Evolutionary conservation across 441 rosid genomes (phyloP).

Genomic region (Hypseocharis bilobata): DNA sequence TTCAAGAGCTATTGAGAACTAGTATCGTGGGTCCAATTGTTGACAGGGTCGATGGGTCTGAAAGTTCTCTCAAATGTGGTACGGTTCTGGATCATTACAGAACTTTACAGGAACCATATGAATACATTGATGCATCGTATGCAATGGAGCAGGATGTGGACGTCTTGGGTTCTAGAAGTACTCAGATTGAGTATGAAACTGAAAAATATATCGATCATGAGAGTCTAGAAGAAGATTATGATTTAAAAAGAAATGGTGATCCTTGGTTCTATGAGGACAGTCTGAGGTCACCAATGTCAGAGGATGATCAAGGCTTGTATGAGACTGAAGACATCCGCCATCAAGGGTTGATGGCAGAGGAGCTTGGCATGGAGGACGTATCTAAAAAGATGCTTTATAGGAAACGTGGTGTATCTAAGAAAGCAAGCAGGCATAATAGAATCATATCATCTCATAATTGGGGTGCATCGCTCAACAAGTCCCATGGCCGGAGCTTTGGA

Average conservation of each 20-base stretch:
- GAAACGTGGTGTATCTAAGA: slow-evolving; percentile 19
- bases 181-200: slow-evolving; percentile 12
- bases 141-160: slow-evolving; percentile 20
- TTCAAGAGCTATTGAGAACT: slow-evolving; percentile 9
- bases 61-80: slow-evolving; percentile 11
- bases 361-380: slow-evolving; percentile 8
- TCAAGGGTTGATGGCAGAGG: slow-evolving; percentile 15
- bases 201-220: slow-evolving; percentile 15
- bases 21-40: slow-evolving; percentile 20
- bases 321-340: slow-evolving; percentile 15
- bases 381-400: slow-evolving; percentile 5
- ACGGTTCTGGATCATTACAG: slow-evolving; percentile 3
- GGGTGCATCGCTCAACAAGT: slow-evolving; percentile 7
- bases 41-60: slow-evolving; percentile 18
- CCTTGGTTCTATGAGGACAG: slow-evolving; percentile 11
- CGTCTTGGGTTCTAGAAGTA: slow-evolving; percentile 10
- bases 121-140: slow-evolving; percentile 3
- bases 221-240: slow-evolving; percentile 11
- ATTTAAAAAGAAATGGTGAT: slow-evolving; percentile 15
- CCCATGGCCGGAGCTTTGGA: slow-evolving; percentile 8
- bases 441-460: not conserved
- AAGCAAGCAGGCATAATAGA: slow-evolving; percentile 11
- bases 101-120: not conserved
- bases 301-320: slow-evolving; percentile 8
- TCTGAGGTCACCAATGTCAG: slow-evolving; percentile 7